A percentile compares a stretch with the other conserved stretches of the same genome.
Evolutionary conservation across 1,284 basidiomycete species (phyloP).

Genomic region (Anthracocystis setariae): DNA sequence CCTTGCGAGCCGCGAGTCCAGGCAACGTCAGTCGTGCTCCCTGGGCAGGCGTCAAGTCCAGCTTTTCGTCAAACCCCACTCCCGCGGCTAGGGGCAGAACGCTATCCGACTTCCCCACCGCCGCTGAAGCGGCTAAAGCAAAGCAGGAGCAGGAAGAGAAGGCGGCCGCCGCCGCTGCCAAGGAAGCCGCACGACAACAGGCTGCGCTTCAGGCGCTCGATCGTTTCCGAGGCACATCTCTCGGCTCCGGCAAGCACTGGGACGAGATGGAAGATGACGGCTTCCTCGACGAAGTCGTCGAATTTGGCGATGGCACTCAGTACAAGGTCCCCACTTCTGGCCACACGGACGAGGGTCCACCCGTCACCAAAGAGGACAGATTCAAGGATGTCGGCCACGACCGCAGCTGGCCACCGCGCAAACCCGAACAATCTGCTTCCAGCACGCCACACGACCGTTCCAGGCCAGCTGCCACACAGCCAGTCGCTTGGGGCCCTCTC

Average conservation of each 20-base stretch:
- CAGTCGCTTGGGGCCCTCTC: constrained; percentile 28
- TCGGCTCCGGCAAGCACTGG: constrained; percentile 62
- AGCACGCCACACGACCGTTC: constrained; percentile 16
- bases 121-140: constrained; percentile 60
- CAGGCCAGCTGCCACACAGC: constrained; percentile 14
- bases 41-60: constrained; percentile 53
- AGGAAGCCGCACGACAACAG: constrained; percentile 53
- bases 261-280: constrained; percentile 65
- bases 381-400: constrained; percentile 62
- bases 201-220: constrained; percentile 57
- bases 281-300: constrained; percentile 64
- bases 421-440: constrained; percentile 5
- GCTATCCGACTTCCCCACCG: constrained; percentile 64
- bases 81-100: constrained; percentile 19
- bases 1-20: constrained; percentile 34
- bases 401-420: constrained; percentile 57
- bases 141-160: constrained; percentile 61
- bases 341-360: constrained; percentile 30
- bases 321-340: constrained; percentile 59
- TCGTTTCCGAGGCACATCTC: constrained; percentile 59
- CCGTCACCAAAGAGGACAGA: constrained; percentile 61
- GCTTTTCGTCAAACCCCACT: constrained; percentile 21
- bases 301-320: constrained; percentile 66
- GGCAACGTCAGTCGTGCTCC: constrained; percentile 48
- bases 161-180: constrained; percentile 55